Percentiles rank a stretch among this genome's conserved stretches.
Evolutionary conservation across 192 early-diverging fungal genomes (phyloP).

Genomic region (Backusella psychrophila): DNA sequence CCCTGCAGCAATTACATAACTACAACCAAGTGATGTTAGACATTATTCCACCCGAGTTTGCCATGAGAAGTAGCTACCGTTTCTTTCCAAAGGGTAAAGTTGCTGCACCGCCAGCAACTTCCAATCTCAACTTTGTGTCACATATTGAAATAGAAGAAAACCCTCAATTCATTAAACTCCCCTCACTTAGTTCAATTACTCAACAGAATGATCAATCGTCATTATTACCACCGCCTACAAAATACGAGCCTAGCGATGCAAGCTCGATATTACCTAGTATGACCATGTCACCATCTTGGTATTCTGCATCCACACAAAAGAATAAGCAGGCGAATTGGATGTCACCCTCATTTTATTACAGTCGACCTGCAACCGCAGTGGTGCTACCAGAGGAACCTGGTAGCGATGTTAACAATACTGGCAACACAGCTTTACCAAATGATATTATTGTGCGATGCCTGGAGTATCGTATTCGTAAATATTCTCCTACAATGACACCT

Average conservation of each 20-base stretch:
- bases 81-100: background rate
- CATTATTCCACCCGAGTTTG: slow-evolving; percentile 35
- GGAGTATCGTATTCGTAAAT: slow-evolving; percentile 27
- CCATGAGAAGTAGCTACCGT: slow-evolving; percentile 16
- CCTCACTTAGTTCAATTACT: slow-evolving; percentile 1
- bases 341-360: slow-evolving; percentile 41
- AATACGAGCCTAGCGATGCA: slow-evolving; percentile 26
- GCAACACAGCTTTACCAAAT: slow-evolving; percentile 2
- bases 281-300: slow-evolving; percentile 38
- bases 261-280: slow-evolving; percentile 28
- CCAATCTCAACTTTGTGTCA: slow-evolving; percentile 1
- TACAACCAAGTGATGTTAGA: slow-evolving; percentile 19
- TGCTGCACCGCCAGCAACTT: background rate
- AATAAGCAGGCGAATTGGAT: slow-evolving; percentile 27
- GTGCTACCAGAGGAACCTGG: slow-evolving; percentile 21
- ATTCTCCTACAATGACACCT: slow-evolving; percentile 34
- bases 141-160: slow-evolving; percentile 12
- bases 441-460: slow-evolving; percentile 31
- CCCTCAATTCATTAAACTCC: background rate
- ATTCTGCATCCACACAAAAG: slow-evolving; percentile 35
- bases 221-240: slow-evolving; percentile 20
- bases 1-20: slow-evolving; percentile 25
- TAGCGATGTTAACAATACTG: background rate
- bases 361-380: slow-evolving; percentile 25
- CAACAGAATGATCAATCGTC: background rate